Base-by-base conservation (phyloP, 2,329 filamentous ascomycete genomes). In the Colletotrichum tofieldiae region DNA sequence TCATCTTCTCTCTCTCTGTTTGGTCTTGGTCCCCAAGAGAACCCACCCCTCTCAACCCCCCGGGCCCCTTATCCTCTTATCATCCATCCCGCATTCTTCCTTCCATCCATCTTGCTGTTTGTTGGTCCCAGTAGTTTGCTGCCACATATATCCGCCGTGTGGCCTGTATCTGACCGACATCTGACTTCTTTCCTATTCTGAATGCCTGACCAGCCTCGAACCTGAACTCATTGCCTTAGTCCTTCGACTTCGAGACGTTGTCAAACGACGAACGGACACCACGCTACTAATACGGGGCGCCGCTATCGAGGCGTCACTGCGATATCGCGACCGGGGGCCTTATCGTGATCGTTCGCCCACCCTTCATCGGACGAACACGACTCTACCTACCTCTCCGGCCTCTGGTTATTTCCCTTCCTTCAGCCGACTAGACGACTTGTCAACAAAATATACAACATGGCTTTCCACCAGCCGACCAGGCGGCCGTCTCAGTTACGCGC, bases 391-490 rank as follows among this genome's bases (percentile, higher is more conserved):
- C 47, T 29, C 32, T 37, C 29, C 43, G 8, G 59, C 11, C 49
- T 55, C 35, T 55, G 59, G 51, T 64, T 69, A 52, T 59, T 41
- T 71, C 63, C 49, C n/a, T 49, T 29, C 29, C 63, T 26, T 35
- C 55, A 66, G 55, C 65, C 58, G 26, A 37, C 37, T 23, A 20
- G 26, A 47, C 37, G 35, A 69, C 37, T 64, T 66, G 73, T 14
- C 39, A 45, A 64, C 16, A 39, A 41, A 29, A 60, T 47, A 29
- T 61, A 41, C 63, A 78, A 49, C 60, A 91, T 90, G 88, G 87
- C 89, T 73, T 91, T 92, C 76, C 90, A 90, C 74, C 89, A 91
- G 77, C 86, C 89, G 56, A 87, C 88, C 47, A 85, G 87, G 71
- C 87, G 88, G 76, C 80, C 85, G 39, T 81, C 85, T 32, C 88